Conservation (phyloP, 2,329 filamentous ascomycete genomes). For the Aureobasidium subglaciale region DNA sequence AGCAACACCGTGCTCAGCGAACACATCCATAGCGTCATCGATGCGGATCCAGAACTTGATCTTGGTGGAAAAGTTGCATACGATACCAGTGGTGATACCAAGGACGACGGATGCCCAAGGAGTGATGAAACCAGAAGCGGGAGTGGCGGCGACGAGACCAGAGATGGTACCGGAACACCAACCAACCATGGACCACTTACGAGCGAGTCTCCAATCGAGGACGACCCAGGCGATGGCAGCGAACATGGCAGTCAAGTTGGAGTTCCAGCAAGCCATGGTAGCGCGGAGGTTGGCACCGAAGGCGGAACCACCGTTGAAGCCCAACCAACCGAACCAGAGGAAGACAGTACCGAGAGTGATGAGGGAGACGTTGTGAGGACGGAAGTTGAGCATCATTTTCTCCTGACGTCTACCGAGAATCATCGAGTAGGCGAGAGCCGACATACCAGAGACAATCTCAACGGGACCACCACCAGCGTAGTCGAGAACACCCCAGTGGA, state of each 20-base stretch:
- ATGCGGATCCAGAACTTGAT: slow-evolving; percentile 68
- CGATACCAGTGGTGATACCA: slow-evolving; percentile 55
- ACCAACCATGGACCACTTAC: slow-evolving; percentile 91
- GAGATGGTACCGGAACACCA: slow-evolving; percentile 88
- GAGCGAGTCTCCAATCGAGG: slow-evolving; percentile 88
- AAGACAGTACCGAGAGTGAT: slow-evolving; percentile 93
- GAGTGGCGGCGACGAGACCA: slow-evolving; percentile 80
- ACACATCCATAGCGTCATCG: slow-evolving; percentile 84
- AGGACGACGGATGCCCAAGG: slow-evolving; percentile 57
- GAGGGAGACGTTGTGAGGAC: slow-evolving; percentile 95
- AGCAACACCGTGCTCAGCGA: slow-evolving; percentile 81
- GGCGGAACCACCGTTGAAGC: slow-evolving; percentile 79
- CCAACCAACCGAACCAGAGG: slow-evolving; percentile 98
- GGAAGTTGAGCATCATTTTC: slow-evolving; percentile 99
- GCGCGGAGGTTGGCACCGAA: slow-evolving; percentile 73
- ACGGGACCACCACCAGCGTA: slow-evolving; percentile 96
- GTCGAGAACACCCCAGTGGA: slow-evolving; percentile 83
- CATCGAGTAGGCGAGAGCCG: slow-evolving; percentile 90
- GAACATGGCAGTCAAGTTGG: slow-evolving; percentile 86
- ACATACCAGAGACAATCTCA: slow-evolving; percentile 91
- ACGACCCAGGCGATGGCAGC: slow-evolving; percentile 89
- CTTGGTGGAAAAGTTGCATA: slow-evolving; percentile 83
- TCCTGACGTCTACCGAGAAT: slow-evolving; percentile 93
- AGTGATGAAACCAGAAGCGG: slow-evolving; percentile 71
- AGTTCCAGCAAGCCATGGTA: slow-evolving; percentile 97